These are phyloP conservation scores for Iberis pinnata DNA, from an alignment of 345 rosid genomes.

Conservation along the genomic window DNA sequence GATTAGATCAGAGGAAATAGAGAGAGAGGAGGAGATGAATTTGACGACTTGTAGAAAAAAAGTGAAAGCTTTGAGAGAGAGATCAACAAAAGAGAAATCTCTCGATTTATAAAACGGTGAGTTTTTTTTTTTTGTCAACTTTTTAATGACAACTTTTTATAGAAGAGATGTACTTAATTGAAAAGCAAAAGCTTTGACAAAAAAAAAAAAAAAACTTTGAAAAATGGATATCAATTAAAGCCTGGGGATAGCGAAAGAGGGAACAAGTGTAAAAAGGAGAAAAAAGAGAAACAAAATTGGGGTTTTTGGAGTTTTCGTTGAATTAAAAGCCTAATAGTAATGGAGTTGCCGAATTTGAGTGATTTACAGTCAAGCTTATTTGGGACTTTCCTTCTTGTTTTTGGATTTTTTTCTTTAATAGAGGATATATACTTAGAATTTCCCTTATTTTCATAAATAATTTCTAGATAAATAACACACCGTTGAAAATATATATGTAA, in stretches of 20 bases:
- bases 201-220: too few species aligned
- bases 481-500: too few species aligned
- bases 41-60: constrained; percentile 5
- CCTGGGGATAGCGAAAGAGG: constrained; percentile 24
- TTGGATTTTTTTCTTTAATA: too few species aligned
- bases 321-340: not conserved
- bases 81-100: constrained; percentile 27
- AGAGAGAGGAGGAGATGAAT: constrained; percentile 1
- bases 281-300: constrained; percentile 5
- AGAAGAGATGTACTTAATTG: not conserved
- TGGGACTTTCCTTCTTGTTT: not conserved
- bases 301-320: constrained; percentile 7
- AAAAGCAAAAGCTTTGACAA: not conserved
- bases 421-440: too few species aligned
- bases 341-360: constrained; percentile 28
- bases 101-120: constrained; percentile 18
- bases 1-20: not conserved
- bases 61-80: constrained; percentile 17
- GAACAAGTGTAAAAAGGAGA: constrained; percentile 8
- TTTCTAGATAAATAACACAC: too few species aligned
- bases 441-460: too few species aligned
- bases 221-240: not conserved
- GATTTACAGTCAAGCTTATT: constrained; percentile 30
- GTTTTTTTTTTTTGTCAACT: not conserved
- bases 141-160: constrained; percentile 1